Percentiles rank a stretch among this genome's conserved stretches.
Conservation (phyloP, 768 basidiomycete species). For the Coprinopsis marcescibilis region DNA sequence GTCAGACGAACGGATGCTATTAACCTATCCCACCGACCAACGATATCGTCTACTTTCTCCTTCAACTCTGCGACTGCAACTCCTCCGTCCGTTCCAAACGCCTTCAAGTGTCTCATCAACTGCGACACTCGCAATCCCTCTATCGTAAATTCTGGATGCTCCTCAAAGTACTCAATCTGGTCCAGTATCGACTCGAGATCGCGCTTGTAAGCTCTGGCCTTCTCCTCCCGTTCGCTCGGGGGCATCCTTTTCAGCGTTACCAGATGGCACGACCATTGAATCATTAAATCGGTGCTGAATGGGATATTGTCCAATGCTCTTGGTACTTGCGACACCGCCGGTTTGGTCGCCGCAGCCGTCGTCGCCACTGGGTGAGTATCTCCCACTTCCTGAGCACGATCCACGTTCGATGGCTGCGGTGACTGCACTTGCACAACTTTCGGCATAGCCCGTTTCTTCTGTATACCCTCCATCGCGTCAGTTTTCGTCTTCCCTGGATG, state of each 20-base stretch:
- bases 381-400: no score
- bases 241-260: not conserved
- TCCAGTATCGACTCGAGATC: constrained; percentile 3
- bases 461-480: no score
- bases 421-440: no score
- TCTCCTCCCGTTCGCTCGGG: not conserved
- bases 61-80: constrained; percentile 8
- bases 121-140: constrained; percentile 16
- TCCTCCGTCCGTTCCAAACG: constrained; percentile 10
- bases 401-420: no score
- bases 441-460: no score
- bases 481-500: no score
- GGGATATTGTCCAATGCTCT: no score
- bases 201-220: not conserved
- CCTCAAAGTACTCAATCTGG: constrained; percentile 5
- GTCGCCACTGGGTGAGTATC: no score
- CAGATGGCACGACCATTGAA: not conserved
- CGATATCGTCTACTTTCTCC: not conserved
- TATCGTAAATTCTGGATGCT: constrained; percentile 14
- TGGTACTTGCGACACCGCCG: no score
- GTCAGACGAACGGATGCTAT: no score
- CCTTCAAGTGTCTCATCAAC: constrained; percentile 11
- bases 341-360: no score
- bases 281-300: no score
- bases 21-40: constrained; percentile 4